phyloP scores from a whole-genome alignment of 441 rosid genomes.

The Isatis lusitanica region DNA sequence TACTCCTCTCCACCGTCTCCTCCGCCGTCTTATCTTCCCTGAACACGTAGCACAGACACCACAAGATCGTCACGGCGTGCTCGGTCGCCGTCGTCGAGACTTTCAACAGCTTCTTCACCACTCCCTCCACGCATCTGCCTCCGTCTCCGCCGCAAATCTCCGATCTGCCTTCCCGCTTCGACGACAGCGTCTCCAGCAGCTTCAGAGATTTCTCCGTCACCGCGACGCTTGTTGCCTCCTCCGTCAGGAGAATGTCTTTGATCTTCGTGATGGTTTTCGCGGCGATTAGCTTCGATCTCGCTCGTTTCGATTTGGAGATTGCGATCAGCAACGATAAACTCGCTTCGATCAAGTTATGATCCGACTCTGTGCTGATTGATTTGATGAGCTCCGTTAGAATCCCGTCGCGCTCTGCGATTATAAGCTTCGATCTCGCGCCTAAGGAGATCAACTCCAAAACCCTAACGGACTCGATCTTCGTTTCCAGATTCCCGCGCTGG shows the following conservation, averaged over 20 bases:
- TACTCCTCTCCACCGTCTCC: constrained; percentile 63
- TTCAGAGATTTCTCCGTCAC: constrained; percentile 67
- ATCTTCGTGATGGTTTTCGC: constrained; percentile 41
- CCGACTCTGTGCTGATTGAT: constrained; percentile 41
- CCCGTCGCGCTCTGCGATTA: constrained; percentile 55
- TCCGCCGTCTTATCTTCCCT: constrained; percentile 47
- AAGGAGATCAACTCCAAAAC: constrained; percentile 54
- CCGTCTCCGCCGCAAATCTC: constrained; percentile 43
- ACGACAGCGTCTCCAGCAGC: constrained; percentile 55
- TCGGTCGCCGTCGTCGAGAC: constrained; percentile 74
- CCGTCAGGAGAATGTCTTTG: constrained; percentile 43
- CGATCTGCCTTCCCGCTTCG: constrained; percentile 60
- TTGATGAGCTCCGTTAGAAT: constrained; percentile 44
- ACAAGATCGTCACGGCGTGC: constrained; percentile 73
- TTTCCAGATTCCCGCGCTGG: constrained; percentile 39
- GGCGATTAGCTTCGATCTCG: constrained; percentile 45
- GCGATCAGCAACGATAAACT: constrained; percentile 53
- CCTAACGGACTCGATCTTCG: constrained; percentile 52
- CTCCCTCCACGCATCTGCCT: constrained; percentile 50
- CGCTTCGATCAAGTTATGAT: constrained; percentile 51
- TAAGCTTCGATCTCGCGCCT: constrained; percentile 48
- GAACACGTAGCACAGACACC: constrained; percentile 69
- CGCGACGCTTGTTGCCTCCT: constrained; percentile 34
- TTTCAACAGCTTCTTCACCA: constrained; percentile 65
- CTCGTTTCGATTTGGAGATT: constrained; percentile 52